phyloP scores from a whole-genome alignment of 441 rosid species.

The Dalechampia spathulata region DNA sequence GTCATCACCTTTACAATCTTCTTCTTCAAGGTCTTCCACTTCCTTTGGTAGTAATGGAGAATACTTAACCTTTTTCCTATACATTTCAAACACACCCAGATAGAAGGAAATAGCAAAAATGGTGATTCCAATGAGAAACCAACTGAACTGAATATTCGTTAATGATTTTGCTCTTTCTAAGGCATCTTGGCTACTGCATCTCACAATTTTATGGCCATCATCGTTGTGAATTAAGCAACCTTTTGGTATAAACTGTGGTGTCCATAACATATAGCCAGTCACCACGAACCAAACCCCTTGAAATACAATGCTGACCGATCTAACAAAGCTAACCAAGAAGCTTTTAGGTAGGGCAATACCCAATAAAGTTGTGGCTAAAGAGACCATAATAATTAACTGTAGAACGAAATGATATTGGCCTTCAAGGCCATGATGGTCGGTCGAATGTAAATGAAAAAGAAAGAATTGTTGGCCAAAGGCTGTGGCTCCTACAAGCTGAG shows the following conservation, averaged over 20 bases:
- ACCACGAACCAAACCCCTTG: conserved; percentile 70
- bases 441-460: conserved; percentile 64
- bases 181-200: conserved; percentile 44
- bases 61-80: conserved; percentile 8
- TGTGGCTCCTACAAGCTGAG: conserved; percentile 43
- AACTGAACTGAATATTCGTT: conserved; percentile 51
- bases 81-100: conserved; percentile 25
- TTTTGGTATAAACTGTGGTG: conserved; percentile 45
- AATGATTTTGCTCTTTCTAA: conserved; percentile 54
- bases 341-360: conserved; percentile 47
- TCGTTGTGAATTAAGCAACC: conserved; percentile 50
- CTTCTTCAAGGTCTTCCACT: neutral
- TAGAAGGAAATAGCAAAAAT: conserved; percentile 36
- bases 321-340: conserved; percentile 56
- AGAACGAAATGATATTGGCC: conserved; percentile 71
- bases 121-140: conserved; percentile 36
- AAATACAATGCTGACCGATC: conserved; percentile 45
- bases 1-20: neutral
- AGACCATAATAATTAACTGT: conserved; percentile 36
- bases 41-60: conserved; percentile 5
- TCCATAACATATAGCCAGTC: conserved; percentile 74
- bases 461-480: conserved; percentile 55
- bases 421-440: conserved; percentile 69
- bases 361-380: conserved; percentile 43
- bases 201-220: conserved; percentile 46